Base-by-base conservation (phyloP, 108 stramenopile species). In the Schizochytrium sp. region DNA sequence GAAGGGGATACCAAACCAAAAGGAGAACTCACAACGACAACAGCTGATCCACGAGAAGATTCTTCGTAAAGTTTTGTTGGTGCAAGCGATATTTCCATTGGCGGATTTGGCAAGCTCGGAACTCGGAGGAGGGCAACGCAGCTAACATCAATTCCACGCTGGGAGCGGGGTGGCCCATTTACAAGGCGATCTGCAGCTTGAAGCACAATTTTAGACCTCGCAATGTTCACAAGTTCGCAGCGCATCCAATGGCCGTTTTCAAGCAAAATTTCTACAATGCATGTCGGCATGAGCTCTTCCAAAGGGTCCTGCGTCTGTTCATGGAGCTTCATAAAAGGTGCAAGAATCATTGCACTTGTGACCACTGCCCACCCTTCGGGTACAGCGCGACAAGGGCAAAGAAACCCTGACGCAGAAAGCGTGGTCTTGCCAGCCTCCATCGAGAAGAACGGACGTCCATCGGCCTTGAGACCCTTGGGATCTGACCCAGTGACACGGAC, bases 361-460 rank as follows among this genome's bases (percentile, higher is more conserved):
- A 83, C 50, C 17, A 83, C 76, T 47, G 76, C 76, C 50, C 47
- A 83, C 38, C 76, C 50, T 50, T 83, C 76, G 7, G 1, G 3
- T 47, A 55, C 50, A 40, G 76, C 50, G 47, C 76, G 50, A 40
- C 50, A 49, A 38, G 50, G 76, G 76, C 76, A 83, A 10, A 83
- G 76, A n/a, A 83, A 55, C 76, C 76, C 76, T 42, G 76, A 83
- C 47, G 76, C 76, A n/a, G 76, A 83, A 8, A 83, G 47, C 47
- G 47, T 49, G 8, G 76, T 83, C 47, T 55, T 49, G 5, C 76
- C 76, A 38, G 76, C 76, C 76, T 83, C 76, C 50, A 49, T 83
- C 5, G 76, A 83, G 47, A 55, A 83, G 76, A 83, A 83, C 2
- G 76, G 50, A 17, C 76, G 45, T 38, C 76, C 76, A 10, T 55